Evolutionary conservation across 306 rosid genomes (phyloP), one percentile per base, ranked within the genome.

Genomic region (Casuarina equisetifolia): DNA sequence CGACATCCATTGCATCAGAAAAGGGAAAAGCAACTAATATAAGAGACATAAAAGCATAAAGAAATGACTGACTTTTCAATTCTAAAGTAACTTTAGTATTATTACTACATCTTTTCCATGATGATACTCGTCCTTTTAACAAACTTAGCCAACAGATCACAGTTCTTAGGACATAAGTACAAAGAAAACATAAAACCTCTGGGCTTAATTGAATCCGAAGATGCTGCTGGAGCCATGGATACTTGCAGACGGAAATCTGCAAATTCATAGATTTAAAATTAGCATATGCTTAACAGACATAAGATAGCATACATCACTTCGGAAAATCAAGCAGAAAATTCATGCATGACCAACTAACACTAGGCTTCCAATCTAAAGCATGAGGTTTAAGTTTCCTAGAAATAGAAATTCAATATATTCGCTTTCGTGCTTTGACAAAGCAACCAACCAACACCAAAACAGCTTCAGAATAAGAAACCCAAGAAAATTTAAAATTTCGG

Each of bases 181-280:
- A 75, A 50, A 75, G n/a, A 2, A 75, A 69, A 80, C n/a, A 45
- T 42, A 49, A 49, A 69, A 96, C 99, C 99, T 92, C 90, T 85
- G 19, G 99, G 90, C 43, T 90, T 88, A 39, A 96, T 83, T 9
- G 89, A 85, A 46, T 92, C 93, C 10, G 97, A 78, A 78, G 91
- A 85, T 64, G 90, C 86, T 79, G 48, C 79, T 6, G 92, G 91
- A 77, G 97, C 96, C 98, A 92, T 92, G 43, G 81, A 12, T 48
- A 25, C 73, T 76, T 68, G 76, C 48, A 80, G 76, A 52, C n/a
- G 81, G 68, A 81, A 73, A 81, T 83, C 91, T 84, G 88, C 64
- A 79, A 46, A 62, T 40, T n/a, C 58, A 84, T 62, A 77, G 48
- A 85, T 6, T 54, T 5, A 64, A 25, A 38, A 84, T 0, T 19